These are phyloP conservation scores for Colletotrichum sp. DNA, from an alignment of 2,329 filamentous ascomycete species.

Conservation along the genomic window DNA sequence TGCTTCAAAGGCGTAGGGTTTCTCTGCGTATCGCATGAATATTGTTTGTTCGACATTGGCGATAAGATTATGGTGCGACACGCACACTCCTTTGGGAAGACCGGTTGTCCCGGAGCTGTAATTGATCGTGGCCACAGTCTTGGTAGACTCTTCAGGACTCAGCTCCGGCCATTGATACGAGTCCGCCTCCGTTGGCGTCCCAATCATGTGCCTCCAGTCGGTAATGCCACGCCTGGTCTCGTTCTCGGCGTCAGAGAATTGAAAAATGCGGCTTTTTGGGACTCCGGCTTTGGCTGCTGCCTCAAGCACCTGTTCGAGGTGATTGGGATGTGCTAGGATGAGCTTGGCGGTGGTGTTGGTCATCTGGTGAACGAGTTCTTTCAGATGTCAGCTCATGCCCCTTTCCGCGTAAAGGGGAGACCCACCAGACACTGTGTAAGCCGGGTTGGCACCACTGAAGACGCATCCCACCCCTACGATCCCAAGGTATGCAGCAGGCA, in stretches of 20 bases:
- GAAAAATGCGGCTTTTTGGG: slow-evolving; percentile 47
- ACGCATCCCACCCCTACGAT: slow-evolving; percentile 56
- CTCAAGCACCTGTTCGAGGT: slow-evolving; percentile 47
- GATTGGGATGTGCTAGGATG: slow-evolving; percentile 52
- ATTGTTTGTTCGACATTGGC: slow-evolving; percentile 56
- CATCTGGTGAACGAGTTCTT: slow-evolving; percentile 58
- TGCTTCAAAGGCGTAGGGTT: slow-evolving; percentile 37
- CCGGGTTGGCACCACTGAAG: slow-evolving; percentile 61
- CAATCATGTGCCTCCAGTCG: slow-evolving; percentile 48
- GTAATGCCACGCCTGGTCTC: slow-evolving; percentile 33
- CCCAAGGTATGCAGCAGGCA: slow-evolving; percentile 59
- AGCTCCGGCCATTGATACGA: slow-evolving; percentile 47
- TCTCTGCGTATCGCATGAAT: slow-evolving; percentile 46
- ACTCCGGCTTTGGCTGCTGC: slow-evolving; percentile 46
- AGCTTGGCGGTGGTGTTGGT: slow-evolving; percentile 54
- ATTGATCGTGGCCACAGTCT: slow-evolving; percentile 49
- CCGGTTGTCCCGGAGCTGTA: slow-evolving; percentile 58
- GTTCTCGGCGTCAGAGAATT: slow-evolving; percentile 49
- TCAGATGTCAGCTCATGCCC: neutral
- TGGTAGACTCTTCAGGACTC: slow-evolving; percentile 35
- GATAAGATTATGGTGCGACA: slow-evolving; percentile 54
- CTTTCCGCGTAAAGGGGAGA: neutral
- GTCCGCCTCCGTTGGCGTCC: slow-evolving; percentile 31
- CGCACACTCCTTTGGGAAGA: slow-evolving; percentile 55
- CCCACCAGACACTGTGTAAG: slow-evolving; percentile 52